A percentile compares a stretch with the other conserved stretches of the same genome.
Conservation (phyloP, 2,329 filamentous ascomycete genomes). For the Plenodomus lindquistii region DNA sequence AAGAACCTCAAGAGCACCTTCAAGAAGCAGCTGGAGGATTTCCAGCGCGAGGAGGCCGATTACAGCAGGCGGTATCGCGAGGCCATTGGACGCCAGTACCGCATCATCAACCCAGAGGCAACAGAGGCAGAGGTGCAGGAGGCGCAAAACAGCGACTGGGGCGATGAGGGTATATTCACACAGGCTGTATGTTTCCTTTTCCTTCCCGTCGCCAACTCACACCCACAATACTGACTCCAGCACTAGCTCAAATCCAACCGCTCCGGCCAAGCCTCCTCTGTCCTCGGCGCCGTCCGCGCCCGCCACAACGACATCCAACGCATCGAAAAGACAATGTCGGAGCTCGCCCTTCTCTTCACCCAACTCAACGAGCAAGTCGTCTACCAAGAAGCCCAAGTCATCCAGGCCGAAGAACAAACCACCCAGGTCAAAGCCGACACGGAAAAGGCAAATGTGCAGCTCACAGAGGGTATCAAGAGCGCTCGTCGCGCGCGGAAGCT, state of each 20-base stretch:
- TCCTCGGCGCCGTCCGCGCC: constrained; percentile 77
- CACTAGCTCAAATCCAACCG: constrained; percentile 73
- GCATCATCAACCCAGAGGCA: constrained; percentile 82
- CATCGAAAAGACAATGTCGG: constrained; percentile 74
- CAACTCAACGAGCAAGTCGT: constrained; percentile 76
- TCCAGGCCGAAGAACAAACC: constrained; percentile 67
- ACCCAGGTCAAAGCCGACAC: constrained; percentile 68
- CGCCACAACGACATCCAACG: constrained; percentile 82
- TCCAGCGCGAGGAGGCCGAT: constrained; percentile 70
- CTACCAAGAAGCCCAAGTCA: constrained; percentile 68
- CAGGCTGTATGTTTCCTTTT: constrained; percentile 66
- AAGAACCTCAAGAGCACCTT: constrained; percentile 72
- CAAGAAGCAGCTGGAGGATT: constrained; percentile 70
- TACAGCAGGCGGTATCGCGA: constrained; percentile 75
- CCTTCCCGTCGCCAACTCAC: not conserved
- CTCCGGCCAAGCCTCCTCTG: constrained; percentile 70
- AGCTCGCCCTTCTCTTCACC: constrained; percentile 71
- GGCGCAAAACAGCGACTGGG: constrained; percentile 72
- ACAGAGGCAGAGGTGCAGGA: constrained; percentile 71
- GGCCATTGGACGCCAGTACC: constrained; percentile 78
- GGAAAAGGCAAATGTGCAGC: constrained; percentile 69
- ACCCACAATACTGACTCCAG: constrained; percentile 1
- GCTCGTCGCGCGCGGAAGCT: constrained; percentile 71
- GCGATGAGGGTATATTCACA: constrained; percentile 80
- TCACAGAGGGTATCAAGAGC: constrained; percentile 68